Evolutionary conservation across 805 yeast species (phyloP).

Genomic region (Lipomyces spencermartinsiae): DNA sequence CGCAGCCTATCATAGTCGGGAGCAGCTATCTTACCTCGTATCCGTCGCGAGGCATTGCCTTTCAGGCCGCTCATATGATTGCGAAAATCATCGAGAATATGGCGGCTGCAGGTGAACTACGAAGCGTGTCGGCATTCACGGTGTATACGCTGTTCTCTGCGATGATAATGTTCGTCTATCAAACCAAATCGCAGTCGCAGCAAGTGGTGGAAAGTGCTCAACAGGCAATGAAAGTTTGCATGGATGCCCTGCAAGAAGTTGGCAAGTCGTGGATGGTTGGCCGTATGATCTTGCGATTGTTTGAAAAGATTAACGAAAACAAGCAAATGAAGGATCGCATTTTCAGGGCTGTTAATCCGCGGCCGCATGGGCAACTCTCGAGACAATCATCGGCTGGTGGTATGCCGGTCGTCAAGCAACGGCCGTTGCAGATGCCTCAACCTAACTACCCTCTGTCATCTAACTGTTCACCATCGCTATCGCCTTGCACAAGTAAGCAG

Average conservation of each 20-base stretch:
- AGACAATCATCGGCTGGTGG: not conserved
- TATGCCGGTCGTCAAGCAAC: not conserved
- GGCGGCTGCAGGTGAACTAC: constrained; percentile 56
- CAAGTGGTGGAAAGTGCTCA: constrained; percentile 50
- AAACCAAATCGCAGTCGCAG: constrained; percentile 54
- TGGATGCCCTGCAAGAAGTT: constrained; percentile 48
- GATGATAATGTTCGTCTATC: constrained; percentile 73
- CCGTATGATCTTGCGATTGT: constrained; percentile 57
- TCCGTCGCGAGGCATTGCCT: constrained; percentile 82
- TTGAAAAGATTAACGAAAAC: constrained; percentile 50
- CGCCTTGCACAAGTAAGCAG: not conserved
- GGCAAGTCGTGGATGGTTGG: constrained; percentile 63
- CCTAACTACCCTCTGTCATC: constrained; percentile 10
- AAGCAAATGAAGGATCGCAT: constrained; percentile 38
- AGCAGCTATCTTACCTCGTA: constrained; percentile 46
- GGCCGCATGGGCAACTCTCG: constrained; percentile 11
- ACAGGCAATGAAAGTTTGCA: constrained; percentile 46
- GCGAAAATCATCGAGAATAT: constrained; percentile 66
- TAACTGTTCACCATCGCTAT: not conserved
- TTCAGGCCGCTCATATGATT: constrained; percentile 80
- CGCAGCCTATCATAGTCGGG: constrained; percentile 19
- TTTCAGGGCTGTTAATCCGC: constrained; percentile 29
- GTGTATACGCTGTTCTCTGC: constrained; percentile 69
- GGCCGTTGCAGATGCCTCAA: constrained; percentile 11
- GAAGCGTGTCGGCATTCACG: constrained; percentile 62